Evolutionary conservation across 2,329 filamentous ascomycete species (phyloP).

Genomic region (Alternaria sp.): DNA sequence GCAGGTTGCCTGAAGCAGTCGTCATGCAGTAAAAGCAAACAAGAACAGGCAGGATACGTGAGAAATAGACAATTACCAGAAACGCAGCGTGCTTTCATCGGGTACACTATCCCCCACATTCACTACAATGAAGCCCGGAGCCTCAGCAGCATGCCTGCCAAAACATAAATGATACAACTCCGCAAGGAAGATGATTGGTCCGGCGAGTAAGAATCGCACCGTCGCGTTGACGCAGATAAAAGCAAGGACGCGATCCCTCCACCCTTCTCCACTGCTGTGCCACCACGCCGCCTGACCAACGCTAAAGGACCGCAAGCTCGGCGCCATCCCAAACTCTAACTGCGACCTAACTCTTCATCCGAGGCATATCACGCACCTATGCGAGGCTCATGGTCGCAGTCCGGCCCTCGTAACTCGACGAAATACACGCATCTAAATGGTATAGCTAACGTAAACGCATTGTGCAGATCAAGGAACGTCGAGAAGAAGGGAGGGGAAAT

Average conservation of each 20-base stretch:
- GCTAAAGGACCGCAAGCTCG: conserved; percentile 2
- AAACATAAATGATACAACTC: neutral
- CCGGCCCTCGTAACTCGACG: neutral
- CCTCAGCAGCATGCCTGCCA: neutral
- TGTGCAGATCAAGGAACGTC: neutral
- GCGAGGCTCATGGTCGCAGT: neutral
- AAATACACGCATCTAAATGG: neutral
- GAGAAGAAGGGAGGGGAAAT: neutral
- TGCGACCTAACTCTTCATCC: neutral
- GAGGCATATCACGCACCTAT: neutral
- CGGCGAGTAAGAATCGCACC: conserved; percentile 1
- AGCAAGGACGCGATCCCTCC: neutral
- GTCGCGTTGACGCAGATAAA: neutral
- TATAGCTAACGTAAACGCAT: neutral
- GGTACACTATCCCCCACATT: neutral
- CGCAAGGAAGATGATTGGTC: neutral
- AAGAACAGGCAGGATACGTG: neutral
- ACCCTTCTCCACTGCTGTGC: conserved; percentile 1
- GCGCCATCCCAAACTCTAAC: conserved; percentile 4
- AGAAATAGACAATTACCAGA: neutral
- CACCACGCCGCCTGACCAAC: neutral
- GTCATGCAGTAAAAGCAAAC: neutral
- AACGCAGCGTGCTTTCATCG: neutral
- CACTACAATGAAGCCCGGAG: neutral
- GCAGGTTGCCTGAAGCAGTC: neutral